A percentile compares a stretch with the other conserved stretches of the same genome.
These are phyloP conservation scores for Dalbergia cochinchinensis DNA, from an alignment of 306 rosid genomes.

Conservation along the genomic window DNA sequence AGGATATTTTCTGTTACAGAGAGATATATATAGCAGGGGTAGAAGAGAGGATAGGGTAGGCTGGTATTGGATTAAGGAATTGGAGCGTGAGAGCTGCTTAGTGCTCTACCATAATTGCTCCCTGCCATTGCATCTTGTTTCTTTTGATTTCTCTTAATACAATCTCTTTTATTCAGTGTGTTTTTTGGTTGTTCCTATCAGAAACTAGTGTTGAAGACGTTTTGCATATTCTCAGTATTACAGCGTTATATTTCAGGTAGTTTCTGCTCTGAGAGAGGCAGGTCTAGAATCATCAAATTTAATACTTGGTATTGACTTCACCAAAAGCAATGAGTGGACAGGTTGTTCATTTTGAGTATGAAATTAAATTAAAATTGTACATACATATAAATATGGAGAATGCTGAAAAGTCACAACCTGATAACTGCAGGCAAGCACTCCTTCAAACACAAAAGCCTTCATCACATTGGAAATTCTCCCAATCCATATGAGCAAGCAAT, in stretches of 20 bases:
- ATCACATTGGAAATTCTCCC: conserved; percentile 61
- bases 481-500: conserved; percentile 96
- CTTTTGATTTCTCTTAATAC: no score
- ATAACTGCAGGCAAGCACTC: conserved; percentile 70
- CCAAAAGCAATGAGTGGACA: conserved; percentile 97
- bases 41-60: no score
- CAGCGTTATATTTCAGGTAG: conserved; percentile 60
- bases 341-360: conserved; percentile 56
- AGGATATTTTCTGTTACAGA: no score
- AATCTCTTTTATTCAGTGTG: no score
- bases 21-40: no score
- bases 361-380: not conserved
- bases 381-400: conserved; percentile 2
- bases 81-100: no score
- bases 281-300: conserved; percentile 92
- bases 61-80: no score
- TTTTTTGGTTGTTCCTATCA: no score
- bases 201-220: not conserved
- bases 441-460: conserved; percentile 82
- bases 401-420: conserved; percentile 36
- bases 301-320: conserved; percentile 88
- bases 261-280: conserved; percentile 82
- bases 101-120: no score
- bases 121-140: no score
- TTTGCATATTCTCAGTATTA: conserved; percentile 25